A percentile compares a stretch with the other conserved stretches of the same genome.
Conservation (phyloP, 2,329 filamentous ascomycete genomes). For the Colletotrichum sp. region DNA sequence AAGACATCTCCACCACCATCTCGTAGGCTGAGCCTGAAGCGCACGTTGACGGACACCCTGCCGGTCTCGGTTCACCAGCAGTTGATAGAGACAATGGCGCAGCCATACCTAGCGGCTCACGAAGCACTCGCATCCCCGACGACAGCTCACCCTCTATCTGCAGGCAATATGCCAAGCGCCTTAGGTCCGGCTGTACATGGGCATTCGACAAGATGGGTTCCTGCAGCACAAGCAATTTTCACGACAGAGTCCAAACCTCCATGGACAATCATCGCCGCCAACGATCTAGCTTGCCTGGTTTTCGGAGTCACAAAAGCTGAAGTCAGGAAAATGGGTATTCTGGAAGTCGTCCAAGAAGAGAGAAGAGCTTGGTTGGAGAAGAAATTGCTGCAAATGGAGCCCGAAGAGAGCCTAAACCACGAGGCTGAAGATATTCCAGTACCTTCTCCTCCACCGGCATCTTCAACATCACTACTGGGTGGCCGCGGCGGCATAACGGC, state of each 20-base stretch:
- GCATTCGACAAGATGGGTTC: slow-evolving; percentile 88
- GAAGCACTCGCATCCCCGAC: slow-evolving; percentile 49
- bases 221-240: slow-evolving; percentile 94
- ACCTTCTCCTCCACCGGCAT: slow-evolving; percentile 39
- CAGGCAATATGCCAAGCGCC: slow-evolving; percentile 49
- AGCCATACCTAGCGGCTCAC: slow-evolving; percentile 73
- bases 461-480: slow-evolving; percentile 65
- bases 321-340: slow-evolving; percentile 90
- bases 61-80: slow-evolving; percentile 79
- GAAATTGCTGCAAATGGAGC: slow-evolving; percentile 73
- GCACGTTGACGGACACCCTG: slow-evolving; percentile 85
- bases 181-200: slow-evolving; percentile 73
- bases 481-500: slow-evolving; percentile 81
- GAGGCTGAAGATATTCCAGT: slow-evolving; percentile 38
- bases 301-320: slow-evolving; percentile 99
- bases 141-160: slow-evolving; percentile 42
- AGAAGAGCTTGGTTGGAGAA: slow-evolving; percentile 87
- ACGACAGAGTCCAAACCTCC: slow-evolving; percentile 90
- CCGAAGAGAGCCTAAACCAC: slow-evolving; percentile 37
- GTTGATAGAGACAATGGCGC: slow-evolving; percentile 83
- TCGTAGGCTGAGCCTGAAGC: slow-evolving; percentile 73
- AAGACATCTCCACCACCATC: slow-evolving; percentile 60
- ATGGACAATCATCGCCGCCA: slow-evolving; percentile 96
- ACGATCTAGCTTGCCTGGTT: slow-evolving; percentile 95
- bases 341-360: slow-evolving; percentile 93